Evolutionary conservation across 2,329 filamentous ascomycete genomes (phyloP), one percentile per base, ranked within the genome.

Genomic region (Trichoderma gracile): DNA sequence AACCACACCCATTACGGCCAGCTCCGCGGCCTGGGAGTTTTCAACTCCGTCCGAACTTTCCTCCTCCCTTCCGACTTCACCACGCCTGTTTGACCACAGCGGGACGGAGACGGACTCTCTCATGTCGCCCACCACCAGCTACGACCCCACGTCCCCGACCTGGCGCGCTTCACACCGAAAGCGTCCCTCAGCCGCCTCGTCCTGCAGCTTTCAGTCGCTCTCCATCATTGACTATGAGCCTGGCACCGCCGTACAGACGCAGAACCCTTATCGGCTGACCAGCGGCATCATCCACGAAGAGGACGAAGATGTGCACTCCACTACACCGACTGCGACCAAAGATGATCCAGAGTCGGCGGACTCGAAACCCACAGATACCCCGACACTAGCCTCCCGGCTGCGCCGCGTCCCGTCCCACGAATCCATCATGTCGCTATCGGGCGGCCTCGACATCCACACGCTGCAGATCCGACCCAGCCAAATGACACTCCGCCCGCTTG

Each of bases 371-470:
- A 23, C 43, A 6, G 49, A 27, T 30, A 33, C 19, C 33, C 25
- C 58, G 15, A 30, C 25, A 25, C 42, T 23, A 4, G 25, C 74
- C 63, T 79, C 78, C 60, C 75, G 77, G 2, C 76, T 93, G 4
- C 89, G 86, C 46, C 88, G 89, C 38, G 83, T 87, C 3, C 74
- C 87, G 2, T 97, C 93, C 1, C 92, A 96, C 70, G 93, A 97
- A 74, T 96, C 92, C 19, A 88, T 97, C 67, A 85, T 97, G 69
- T 97, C 93, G 0, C 84, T 97, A 1, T 86, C 89, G 0, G 93
- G 92, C 4, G 93, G 93, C 2, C 89, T 97, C 74, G 94, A 97
- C 73, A 96, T 97, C 56, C 93, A 96, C 74, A 93, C 90, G 0
- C 81, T 96, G 5, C 88, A 89, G 71, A 83, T 84, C 1, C 86